Percentiles rank a stretch among this genome's conserved stretches.
Evolutionary conservation across 2,329 filamentous ascomycete species (phyloP).

Genomic region (Rutstroemia sp.): DNA sequence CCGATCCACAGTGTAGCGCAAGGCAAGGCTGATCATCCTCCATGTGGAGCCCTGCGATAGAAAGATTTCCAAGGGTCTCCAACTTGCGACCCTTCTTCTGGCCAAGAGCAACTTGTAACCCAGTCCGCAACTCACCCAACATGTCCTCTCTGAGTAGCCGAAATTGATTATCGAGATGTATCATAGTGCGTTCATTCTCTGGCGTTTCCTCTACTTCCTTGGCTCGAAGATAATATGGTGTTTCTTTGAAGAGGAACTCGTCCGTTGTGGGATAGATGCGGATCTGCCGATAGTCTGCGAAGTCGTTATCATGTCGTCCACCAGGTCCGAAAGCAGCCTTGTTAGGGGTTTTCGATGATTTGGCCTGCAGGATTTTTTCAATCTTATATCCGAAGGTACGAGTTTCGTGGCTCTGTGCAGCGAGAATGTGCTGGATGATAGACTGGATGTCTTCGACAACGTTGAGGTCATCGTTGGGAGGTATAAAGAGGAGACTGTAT

Average conservation of each 20-base stretch:
- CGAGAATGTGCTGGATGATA: too few species aligned
- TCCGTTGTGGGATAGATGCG: slow-evolving; percentile 58
- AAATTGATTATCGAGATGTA: slow-evolving; percentile 64
- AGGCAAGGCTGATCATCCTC: too few species aligned
- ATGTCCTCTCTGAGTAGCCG: slow-evolving; percentile 66
- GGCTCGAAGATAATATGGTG: slow-evolving; percentile 46
- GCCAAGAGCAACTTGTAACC: slow-evolving; percentile 36
- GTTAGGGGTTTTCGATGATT: too few species aligned
- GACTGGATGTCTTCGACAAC: too few species aligned
- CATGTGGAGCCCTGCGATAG: slow-evolving; percentile 38
- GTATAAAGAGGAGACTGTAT: too few species aligned
- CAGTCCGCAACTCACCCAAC: slow-evolving; percentile 56
- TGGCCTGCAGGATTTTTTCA: too few species aligned
- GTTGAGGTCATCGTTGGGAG: too few species aligned
- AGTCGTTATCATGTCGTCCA: slow-evolving; percentile 69
- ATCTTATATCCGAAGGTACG: too few species aligned
- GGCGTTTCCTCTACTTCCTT: background rate
- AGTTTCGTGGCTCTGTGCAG: too few species aligned
- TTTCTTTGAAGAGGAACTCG: slow-evolving; percentile 48
- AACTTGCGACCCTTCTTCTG: slow-evolving; percentile 41
- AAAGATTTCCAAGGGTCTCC: slow-evolving; percentile 32
- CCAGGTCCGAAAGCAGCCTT: slow-evolving; percentile 37
- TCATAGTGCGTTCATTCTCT: slow-evolving; percentile 16
- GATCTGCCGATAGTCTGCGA: slow-evolving; percentile 51
- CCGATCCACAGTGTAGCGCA: too few species aligned